phyloP scores from a whole-genome alignment of 495 filamentous ascomycete genomes.

The Penicillium maclennaniae region DNA sequence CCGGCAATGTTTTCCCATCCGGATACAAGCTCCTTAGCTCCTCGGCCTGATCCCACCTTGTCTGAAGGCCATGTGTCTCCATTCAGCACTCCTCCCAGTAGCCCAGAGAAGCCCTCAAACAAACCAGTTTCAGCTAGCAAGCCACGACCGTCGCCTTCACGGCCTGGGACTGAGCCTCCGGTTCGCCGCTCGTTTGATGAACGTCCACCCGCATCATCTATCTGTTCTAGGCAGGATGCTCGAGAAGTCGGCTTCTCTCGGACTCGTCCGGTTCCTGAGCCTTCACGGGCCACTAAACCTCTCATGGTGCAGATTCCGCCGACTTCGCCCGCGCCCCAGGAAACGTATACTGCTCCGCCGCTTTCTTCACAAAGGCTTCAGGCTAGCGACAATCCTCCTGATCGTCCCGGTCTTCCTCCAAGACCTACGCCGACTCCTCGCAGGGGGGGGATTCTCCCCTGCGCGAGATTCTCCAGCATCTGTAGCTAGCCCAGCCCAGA shows the following conservation, averaged over 20 bases:
- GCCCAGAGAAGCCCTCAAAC: slow-evolving; percentile 53
- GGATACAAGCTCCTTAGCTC: slow-evolving; percentile 31
- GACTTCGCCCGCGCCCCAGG: slow-evolving; percentile 14
- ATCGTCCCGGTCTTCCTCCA: slow-evolving; percentile 59
- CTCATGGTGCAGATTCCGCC: slow-evolving; percentile 36
- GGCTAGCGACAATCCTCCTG: slow-evolving; percentile 40
- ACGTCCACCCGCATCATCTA: slow-evolving; percentile 14
- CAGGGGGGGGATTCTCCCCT: slow-evolving; percentile 27
- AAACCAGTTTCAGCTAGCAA: slow-evolving; percentile 17
- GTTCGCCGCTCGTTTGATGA: slow-evolving; percentile 28
- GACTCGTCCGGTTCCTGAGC: slow-evolving; percentile 24
- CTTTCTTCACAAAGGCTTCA: slow-evolving; percentile 24
- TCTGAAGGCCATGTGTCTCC: slow-evolving; percentile 66
- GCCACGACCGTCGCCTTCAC: slow-evolving; percentile 15
- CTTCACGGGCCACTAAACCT: slow-evolving; percentile 29
- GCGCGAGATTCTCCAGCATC: slow-evolving; percentile 24
- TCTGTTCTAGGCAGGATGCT: slow-evolving; percentile 16
- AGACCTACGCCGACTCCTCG: slow-evolving; percentile 33
- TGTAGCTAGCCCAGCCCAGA: slow-evolving; percentile 12
- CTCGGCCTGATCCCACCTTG: slow-evolving; percentile 28
- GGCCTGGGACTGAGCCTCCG: slow-evolving; percentile 23
- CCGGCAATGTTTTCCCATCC: slow-evolving; percentile 35
- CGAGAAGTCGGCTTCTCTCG: slow-evolving; percentile 31
- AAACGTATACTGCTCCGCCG: slow-evolving; percentile 25
- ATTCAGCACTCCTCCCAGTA: slow-evolving; percentile 86